These are phyloP conservation scores for Teunomyces funiuensis DNA, from an alignment of 805 yeast genomes.

Conservation along the genomic window DNA sequence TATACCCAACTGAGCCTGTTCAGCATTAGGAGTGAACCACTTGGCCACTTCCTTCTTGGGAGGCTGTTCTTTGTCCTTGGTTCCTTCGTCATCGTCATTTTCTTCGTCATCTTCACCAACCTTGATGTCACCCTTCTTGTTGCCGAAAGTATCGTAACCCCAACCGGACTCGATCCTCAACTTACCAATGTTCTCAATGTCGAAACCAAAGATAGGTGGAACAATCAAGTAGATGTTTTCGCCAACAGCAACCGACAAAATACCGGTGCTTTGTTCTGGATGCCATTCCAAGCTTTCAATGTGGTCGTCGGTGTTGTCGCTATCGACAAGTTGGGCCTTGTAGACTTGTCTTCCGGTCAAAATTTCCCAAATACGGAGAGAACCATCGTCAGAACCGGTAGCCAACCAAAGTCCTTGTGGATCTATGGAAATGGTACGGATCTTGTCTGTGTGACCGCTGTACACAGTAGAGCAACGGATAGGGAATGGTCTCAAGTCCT, in stretches of 20 bases:
- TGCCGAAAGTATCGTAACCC: conserved; percentile 74
- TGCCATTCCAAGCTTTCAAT: conserved; percentile 87
- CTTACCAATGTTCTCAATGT: conserved; percentile 77
- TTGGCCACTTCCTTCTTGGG: conserved; percentile 58
- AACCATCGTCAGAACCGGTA: conserved; percentile 96
- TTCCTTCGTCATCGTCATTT: conserved; percentile 22
- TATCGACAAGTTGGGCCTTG: conserved; percentile 51
- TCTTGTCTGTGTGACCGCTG: conserved; percentile 79
- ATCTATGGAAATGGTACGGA: conserved; percentile 80
- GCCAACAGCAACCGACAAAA: conserved; percentile 82
- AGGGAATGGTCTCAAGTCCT: conserved; percentile 96
- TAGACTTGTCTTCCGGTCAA: conserved; percentile 92
- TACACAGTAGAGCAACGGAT: conserved; percentile 81
- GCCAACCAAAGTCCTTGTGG: conserved; percentile 94
- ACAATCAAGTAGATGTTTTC: conserved; percentile 74
- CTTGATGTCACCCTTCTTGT: conserved; percentile 41
- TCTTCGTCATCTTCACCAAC: conserved; percentile 42
- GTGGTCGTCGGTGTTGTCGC: conserved; percentile 66
- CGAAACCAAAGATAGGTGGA: conserved; percentile 90
- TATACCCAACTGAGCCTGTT: conserved; percentile 62
- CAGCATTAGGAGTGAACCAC: conserved; percentile 78
- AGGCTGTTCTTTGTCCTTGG: conserved; percentile 11
- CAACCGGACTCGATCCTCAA: conserved; percentile 84
- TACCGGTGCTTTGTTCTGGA: conserved; percentile 72
- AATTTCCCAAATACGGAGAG: conserved; percentile 95